Evolutionary conservation across 345 rosid species (phyloP), one percentile per base, ranked within the genome.

Genomic region (Gossypium raimondii): DNA sequence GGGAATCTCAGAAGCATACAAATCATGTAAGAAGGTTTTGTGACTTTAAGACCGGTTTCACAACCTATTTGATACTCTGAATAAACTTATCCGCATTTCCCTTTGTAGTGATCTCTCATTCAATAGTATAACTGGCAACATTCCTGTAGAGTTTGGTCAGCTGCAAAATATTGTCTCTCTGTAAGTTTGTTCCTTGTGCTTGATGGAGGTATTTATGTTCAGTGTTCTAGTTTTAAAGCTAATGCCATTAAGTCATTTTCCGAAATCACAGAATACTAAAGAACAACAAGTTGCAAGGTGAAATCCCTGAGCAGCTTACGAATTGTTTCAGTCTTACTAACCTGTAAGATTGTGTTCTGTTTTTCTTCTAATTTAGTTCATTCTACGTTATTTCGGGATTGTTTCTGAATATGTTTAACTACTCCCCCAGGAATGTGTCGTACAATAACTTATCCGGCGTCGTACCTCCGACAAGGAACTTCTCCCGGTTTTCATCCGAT

Each of bases 1-100:
- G 94, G 99, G 68, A 89, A 87, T 73, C 97, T 96, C 24, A 81
- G 89, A 79, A 93, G 97, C 77, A 84, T 96, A 61, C 93, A 88
- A 72, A 84, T 82, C 50, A 81, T 92, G 99, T 93, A 74, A 78
- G 88, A 63, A 34, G 12, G 38, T 25, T 8, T 27, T 11, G 4
- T 34, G 34, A 2, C 1, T 9, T n/a, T 6, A 7, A 8, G 50
- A 24, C 8, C 22, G 10, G 45, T 16, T 17, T 58, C 6, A 9
- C 16, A 38, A 1, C 2, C 14, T 57, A 45, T 18, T 52, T 75
- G 50, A 8, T 20, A 4, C 63, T 10, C 14, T 24, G 34, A 12
- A 4, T 61, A 51, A 9, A 25, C 61, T 57, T 20, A 7, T 14
- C 11, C 3, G 0, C 22, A 38, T 45, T 18, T 67, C 38, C 52